Evolutionary conservation across 768 basidiomycete species (phyloP).

Genomic region (Xerocomellus intermedius): DNA sequence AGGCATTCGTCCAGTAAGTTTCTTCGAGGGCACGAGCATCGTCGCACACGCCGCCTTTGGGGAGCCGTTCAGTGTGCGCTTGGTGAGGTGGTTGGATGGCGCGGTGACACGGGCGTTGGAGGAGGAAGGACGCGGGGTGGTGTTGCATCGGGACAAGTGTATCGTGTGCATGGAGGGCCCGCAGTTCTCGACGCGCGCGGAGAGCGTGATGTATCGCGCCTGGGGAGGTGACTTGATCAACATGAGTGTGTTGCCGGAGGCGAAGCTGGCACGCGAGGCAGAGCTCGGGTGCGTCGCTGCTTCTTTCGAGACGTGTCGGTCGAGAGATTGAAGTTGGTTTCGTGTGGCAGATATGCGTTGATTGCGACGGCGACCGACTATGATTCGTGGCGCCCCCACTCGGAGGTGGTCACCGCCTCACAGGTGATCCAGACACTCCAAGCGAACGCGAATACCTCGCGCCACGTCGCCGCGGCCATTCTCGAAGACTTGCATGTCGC

Average conservation of each 20-base stretch:
- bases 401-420: constrained; percentile 81
- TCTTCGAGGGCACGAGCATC: constrained; percentile 78
- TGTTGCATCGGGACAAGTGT: constrained; percentile 73
- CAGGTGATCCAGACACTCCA: constrained; percentile 89
- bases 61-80: constrained; percentile 75
- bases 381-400: constrained; percentile 87
- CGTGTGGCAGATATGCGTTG: constrained; percentile 71
- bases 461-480: constrained; percentile 67
- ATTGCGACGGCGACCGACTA: constrained; percentile 93
- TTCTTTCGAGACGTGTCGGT: not conserved
- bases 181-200: constrained; percentile 97
- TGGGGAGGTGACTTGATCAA: constrained; percentile 96
- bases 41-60: constrained; percentile 84
- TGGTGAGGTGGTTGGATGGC: constrained; percentile 64
- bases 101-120: constrained; percentile 64
- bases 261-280: constrained; percentile 95
- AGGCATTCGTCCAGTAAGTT: constrained; percentile 82
- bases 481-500: constrained; percentile 67
- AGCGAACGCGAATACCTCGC: constrained; percentile 83
- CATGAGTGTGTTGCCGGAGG: constrained; percentile 96
- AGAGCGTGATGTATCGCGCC: constrained; percentile 88
- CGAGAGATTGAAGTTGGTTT: not conserved
- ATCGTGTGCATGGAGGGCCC: constrained; percentile 96
- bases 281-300: constrained; percentile 67
- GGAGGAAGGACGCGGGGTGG: constrained; percentile 54